Conservation (phyloP, 768 basidiomycete species). For the Lactarius hatsudake region DNA sequence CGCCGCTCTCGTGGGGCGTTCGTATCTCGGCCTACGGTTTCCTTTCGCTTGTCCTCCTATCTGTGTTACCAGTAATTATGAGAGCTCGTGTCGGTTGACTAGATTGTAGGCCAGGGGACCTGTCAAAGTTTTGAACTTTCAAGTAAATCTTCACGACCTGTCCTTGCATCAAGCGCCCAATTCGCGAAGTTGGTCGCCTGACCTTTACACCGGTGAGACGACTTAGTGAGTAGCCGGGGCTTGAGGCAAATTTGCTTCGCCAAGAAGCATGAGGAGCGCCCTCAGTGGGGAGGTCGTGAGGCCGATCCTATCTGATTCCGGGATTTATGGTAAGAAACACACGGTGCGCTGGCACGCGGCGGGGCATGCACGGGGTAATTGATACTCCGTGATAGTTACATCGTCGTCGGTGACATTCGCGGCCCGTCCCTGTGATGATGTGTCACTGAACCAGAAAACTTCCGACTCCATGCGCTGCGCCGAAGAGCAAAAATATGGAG, state of each 20-base stretch:
- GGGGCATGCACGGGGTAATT: not conserved
- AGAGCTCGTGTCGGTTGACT: not conserved
- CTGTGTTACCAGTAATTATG: not conserved
- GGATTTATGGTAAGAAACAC: not conserved
- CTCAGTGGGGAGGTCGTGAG: not conserved
- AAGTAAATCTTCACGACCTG: not conserved
- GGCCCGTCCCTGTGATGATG: too few relatives aligned
- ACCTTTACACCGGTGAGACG: not conserved
- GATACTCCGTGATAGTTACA: not conserved
- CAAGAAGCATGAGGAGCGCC: not conserved
- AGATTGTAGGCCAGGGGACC: not conserved
- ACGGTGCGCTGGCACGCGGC: not conserved
- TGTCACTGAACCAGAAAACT: too few relatives aligned
- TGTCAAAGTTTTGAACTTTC: too few relatives aligned
- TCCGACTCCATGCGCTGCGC: conserved; percentile 47
- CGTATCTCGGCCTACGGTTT: not conserved
- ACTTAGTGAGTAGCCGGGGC: not conserved
- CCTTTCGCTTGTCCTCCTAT: too few relatives aligned
- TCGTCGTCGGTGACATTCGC: too few relatives aligned
- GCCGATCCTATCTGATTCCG: not conserved
- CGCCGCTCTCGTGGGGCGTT: not conserved
- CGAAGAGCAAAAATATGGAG: conserved; percentile 79
- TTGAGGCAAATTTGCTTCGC: not conserved
- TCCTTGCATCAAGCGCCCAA: not conserved
- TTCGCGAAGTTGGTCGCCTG: too few relatives aligned